Conservation (phyloP, 768 basidiomycete species). For the Cyclocybe aegerita region DNA sequence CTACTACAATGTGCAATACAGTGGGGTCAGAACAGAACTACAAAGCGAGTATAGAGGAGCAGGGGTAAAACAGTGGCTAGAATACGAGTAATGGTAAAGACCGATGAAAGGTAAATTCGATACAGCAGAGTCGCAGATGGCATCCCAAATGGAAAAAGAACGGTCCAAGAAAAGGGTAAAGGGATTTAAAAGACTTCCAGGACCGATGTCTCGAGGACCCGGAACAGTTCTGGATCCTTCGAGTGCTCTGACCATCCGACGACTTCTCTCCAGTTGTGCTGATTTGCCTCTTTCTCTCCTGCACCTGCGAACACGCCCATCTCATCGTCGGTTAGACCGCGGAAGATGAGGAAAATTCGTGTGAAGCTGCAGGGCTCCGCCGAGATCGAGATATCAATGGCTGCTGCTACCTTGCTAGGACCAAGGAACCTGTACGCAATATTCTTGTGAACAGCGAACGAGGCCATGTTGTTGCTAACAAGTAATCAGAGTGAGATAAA, state of each 20-base stretch:
- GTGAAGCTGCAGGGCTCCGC: conserved; percentile 80
- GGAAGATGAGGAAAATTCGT: conserved; percentile 83
- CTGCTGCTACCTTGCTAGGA: conserved; percentile 75
- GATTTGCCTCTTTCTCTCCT: conserved; percentile 85
- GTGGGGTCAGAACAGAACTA: too few species aligned
- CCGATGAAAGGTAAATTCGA: background rate
- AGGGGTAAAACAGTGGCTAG: background rate
- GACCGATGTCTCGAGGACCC: conserved; percentile 77
- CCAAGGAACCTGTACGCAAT: conserved; percentile 89
- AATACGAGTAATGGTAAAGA: background rate
- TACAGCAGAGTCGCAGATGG: background rate
- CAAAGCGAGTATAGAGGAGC: background rate
- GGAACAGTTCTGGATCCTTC: conserved; percentile 72
- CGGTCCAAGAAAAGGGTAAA: background rate
- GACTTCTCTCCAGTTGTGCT: conserved; percentile 76
- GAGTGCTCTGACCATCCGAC: conserved; percentile 82
- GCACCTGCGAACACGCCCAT: conserved; percentile 70
- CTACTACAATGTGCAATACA: too few species aligned
- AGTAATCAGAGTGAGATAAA: background rate
- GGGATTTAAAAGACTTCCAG: conserved; percentile 58
- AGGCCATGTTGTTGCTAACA: conserved; percentile 69
- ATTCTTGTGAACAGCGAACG: conserved; percentile 77
- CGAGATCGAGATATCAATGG: conserved; percentile 86
- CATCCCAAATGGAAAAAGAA: background rate
- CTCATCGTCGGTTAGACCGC: conserved; percentile 81